Conservation (phyloP, 1,284 basidiomycete species). For the Sporisorium graminicola region DNA sequence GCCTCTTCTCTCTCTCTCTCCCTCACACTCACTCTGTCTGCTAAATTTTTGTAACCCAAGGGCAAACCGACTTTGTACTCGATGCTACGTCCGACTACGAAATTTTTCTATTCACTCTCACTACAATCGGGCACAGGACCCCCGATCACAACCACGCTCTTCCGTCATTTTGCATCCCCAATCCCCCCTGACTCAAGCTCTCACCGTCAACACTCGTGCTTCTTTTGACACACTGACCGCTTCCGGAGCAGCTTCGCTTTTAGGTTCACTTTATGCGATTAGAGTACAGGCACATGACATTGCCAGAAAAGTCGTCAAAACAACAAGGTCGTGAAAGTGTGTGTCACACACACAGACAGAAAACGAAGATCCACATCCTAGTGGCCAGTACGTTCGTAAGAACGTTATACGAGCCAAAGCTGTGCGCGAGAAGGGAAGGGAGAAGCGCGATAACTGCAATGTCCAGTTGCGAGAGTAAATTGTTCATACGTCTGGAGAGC, state of each 20-base stretch:
- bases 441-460: background rate
- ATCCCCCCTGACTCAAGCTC: background rate
- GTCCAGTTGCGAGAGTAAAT: background rate
- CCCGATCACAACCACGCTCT: background rate
- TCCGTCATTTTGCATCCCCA: constrained; percentile 25
- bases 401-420: no score
- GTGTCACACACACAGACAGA: background rate
- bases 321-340: background rate
- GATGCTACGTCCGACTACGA: background rate
- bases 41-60: background rate
- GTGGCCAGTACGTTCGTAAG: no score
- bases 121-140: constrained; percentile 9
- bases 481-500: constrained; percentile 13
- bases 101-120: constrained; percentile 14
- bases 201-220: background rate
- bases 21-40: no score
- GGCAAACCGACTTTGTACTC: background rate
- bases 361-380: no score
- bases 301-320: background rate
- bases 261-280: no score
- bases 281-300: background rate
- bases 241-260: background rate
- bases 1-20: background rate
- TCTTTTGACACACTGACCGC: background rate
- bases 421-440: background rate